phyloP scores from a whole-genome alignment of 192 early-diverging fungal genomes.

The Mortierella hygrophila region DNA sequence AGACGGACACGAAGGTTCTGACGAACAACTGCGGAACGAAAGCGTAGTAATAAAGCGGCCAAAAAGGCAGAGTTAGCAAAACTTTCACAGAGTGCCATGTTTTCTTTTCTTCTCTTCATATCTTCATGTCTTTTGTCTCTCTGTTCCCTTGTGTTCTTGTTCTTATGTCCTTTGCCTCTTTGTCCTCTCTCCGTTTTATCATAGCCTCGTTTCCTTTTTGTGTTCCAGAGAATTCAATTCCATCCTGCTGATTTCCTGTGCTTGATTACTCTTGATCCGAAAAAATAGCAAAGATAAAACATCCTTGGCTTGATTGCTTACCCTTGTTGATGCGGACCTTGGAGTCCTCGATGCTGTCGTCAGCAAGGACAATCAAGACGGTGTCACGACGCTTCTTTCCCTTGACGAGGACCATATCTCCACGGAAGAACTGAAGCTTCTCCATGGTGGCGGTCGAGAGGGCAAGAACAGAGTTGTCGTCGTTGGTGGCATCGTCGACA shows the following conservation, averaged over 20 bases:
- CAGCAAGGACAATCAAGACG: conserved; percentile 92
- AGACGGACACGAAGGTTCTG: conserved; percentile 95
- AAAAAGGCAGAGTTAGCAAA: neutral
- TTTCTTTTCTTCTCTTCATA: too few relatives aligned
- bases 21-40: conserved; percentile 78
- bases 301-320: conserved; percentile 18
- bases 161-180: too few relatives aligned
- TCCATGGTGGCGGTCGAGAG: conserved; percentile 95
- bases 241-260: neutral
- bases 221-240: neutral
- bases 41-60: conserved; percentile 4
- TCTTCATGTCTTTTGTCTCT: too few relatives aligned
- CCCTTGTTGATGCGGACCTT: conserved; percentile 95
- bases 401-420: conserved; percentile 96
- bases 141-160: too few relatives aligned
- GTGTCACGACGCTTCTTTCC: conserved; percentile 99
- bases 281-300: neutral
- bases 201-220: too few relatives aligned
- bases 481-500: conserved; percentile 96
- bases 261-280: neutral
- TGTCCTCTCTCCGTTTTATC: neutral
- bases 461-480: conserved; percentile 96
- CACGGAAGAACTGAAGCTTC: conserved; percentile 91
- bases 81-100: neutral
- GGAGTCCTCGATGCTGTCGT: conserved; percentile 92